Evolutionary conservation across 1,284 basidiomycete genomes (phyloP), one percentile per base, ranked within the genome.

Genomic region (Ceratobasidium sp.): DNA sequence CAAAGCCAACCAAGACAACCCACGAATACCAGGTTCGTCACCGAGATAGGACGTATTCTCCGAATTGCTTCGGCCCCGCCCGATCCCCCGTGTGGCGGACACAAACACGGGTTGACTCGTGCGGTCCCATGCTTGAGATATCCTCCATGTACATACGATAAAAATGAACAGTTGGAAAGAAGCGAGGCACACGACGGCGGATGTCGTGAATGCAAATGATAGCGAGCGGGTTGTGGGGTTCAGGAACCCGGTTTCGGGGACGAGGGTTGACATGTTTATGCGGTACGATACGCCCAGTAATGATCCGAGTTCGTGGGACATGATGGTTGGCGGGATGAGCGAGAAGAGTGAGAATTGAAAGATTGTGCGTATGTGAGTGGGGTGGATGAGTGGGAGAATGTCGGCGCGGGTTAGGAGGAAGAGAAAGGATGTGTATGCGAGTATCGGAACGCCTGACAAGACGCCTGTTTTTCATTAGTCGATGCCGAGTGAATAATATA

Each of bases 1-100:
- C 0, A 75, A 77, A 16, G 82, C 79, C 33, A 89, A 80, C 88
- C 87, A 90, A 6, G 7, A 89, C 89, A 68, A 80, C 82, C 58
- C 59, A n/a, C 57, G 53, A 23, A 53, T 53, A 19, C 66, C 66
- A 47, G n/a, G 56, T 58, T 59, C 66, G 42, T 68, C 52, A 23
- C 68, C 50, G 8, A 56, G 56, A 33, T 60, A 69, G 14, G 54
- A 53, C 27, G 42, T 42, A 30, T 30, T 62, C 11, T 41, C 33
- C 36, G 53, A 62, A 30, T 62, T 56, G 42, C 52, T 52, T 29
- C 59, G 41, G 19, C 23, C 25, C 29, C 69, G 57, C 23, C 23
- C 47, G n/a, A 42, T 36, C 33, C 33, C 33, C 11, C 33, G 5
- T 11, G n/a, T 23, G 54, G 68, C 13, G 36, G 46, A 36, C 23